Evolutionary conservation across 768 basidiomycete species (phyloP).

Genomic region (Termitomyces sp.): DNA sequence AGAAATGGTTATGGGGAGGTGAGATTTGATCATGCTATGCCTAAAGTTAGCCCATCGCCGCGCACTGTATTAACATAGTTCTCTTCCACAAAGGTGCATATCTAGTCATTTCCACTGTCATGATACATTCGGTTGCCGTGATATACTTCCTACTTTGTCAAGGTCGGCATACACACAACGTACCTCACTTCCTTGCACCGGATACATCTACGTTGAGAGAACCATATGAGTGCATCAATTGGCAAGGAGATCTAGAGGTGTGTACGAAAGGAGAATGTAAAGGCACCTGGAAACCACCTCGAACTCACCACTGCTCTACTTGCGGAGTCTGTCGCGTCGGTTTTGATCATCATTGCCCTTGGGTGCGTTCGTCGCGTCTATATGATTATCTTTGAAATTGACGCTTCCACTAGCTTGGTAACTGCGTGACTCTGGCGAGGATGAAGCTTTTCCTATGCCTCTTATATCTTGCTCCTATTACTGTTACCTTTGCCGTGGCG

Average conservation of each 20-base stretch:
- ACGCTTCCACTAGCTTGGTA: constrained; percentile 26
- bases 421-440: constrained; percentile 32
- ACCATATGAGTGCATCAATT: constrained; percentile 33
- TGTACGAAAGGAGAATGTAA: constrained; percentile 29
- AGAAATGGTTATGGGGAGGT: constrained; percentile 19
- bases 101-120: constrained; percentile 18
- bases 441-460: constrained; percentile 31
- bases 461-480: constrained; percentile 24
- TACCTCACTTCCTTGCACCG: constrained; percentile 24
- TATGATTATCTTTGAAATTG: background rate
- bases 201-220: constrained; percentile 24
- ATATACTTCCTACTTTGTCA: constrained; percentile 28
- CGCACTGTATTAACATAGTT: background rate
- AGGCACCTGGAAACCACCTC: constrained; percentile 36
- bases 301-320: constrained; percentile 38
- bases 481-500: constrained; percentile 21
- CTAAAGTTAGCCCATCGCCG: background rate
- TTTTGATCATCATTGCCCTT: constrained; percentile 44
- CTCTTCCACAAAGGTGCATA: constrained; percentile 22
- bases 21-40: background rate
- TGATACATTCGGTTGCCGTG: constrained; percentile 19
- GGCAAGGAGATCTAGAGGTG: constrained; percentile 24
- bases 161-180: constrained; percentile 27
- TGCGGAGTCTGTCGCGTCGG: constrained; percentile 38
- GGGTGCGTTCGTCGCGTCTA: constrained; percentile 23